Conservation (phyloP, 306 rosid species). For the Prunus mume region DNA sequence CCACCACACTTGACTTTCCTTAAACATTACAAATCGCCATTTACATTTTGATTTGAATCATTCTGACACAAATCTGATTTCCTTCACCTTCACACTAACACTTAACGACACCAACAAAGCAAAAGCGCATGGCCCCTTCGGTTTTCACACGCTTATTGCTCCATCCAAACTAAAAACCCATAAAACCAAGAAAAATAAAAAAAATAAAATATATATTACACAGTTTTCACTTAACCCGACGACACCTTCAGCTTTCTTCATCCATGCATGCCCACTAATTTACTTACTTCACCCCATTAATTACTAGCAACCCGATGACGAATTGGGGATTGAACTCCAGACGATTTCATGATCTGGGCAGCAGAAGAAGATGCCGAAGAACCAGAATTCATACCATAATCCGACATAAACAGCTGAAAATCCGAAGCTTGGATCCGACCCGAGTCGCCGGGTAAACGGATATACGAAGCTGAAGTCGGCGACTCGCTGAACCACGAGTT, state of each 20-base stretch:
- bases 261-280: constrained; percentile 5
- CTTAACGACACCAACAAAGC: background rate
- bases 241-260: constrained; percentile 32
- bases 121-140: constrained; percentile 36
- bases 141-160: constrained; percentile 33
- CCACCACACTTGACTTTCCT: constrained; percentile 14
- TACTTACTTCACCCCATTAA: background rate
- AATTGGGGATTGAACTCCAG: constrained; percentile 60
- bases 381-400: constrained; percentile 16
- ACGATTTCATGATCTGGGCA: constrained; percentile 40
- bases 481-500: constrained; percentile 70
- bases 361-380: constrained; percentile 46
- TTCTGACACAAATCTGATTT: constrained; percentile 6
- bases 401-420: constrained; percentile 28
- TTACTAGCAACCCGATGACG: constrained; percentile 48
- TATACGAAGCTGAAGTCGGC: constrained; percentile 40
- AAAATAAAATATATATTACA: background rate
- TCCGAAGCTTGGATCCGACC: constrained; percentile 38
- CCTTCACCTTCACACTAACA: background rate
- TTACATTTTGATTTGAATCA: constrained; percentile 30
- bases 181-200: background rate
- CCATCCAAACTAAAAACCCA: constrained; percentile 27
- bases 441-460: constrained; percentile 40
- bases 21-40: constrained; percentile 31
- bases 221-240: background rate